Evolutionary conservation across 208 protist genomes (phyloP).

Genomic region (Trypanosoma rangeli): DNA sequence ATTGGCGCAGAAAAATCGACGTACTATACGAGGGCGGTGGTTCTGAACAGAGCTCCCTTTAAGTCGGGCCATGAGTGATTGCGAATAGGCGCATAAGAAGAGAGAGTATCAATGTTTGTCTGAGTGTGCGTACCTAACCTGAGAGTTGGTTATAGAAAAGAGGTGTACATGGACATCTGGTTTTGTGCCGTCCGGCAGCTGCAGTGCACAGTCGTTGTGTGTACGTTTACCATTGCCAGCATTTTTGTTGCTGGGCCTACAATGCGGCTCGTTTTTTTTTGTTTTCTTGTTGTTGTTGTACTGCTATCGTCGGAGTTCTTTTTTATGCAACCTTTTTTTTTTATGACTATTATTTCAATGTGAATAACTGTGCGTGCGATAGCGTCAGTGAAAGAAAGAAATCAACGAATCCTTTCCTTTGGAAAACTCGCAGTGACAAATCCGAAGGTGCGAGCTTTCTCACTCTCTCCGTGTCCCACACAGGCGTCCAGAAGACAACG

Average conservation of each 20-base stretch:
- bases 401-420: neutral
- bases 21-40: conserved; percentile 19
- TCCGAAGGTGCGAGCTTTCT: neutral
- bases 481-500: neutral
- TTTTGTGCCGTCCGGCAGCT: too few relatives aligned
- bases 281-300: neutral
- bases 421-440: neutral
- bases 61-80: neutral
- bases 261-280: neutral
- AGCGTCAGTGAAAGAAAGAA: neutral
- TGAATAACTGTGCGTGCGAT: neutral
- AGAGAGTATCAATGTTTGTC: neutral
- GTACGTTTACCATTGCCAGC: neutral
- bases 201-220: neutral
- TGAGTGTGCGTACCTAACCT: too few relatives aligned
- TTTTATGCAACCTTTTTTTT: conserved; percentile 4
- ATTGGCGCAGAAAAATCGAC: conserved; percentile 33
- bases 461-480: neutral
- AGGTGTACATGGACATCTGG: too few relatives aligned
- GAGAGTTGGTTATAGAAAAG: too few relatives aligned
- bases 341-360: neutral
- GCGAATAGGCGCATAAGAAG: neutral
- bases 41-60: neutral
- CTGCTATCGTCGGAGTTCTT: neutral
- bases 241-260: neutral